Evolutionary conservation across 352 stramenopile species (phyloP).

Genomic region (Globisporangium spiculum): DNA sequence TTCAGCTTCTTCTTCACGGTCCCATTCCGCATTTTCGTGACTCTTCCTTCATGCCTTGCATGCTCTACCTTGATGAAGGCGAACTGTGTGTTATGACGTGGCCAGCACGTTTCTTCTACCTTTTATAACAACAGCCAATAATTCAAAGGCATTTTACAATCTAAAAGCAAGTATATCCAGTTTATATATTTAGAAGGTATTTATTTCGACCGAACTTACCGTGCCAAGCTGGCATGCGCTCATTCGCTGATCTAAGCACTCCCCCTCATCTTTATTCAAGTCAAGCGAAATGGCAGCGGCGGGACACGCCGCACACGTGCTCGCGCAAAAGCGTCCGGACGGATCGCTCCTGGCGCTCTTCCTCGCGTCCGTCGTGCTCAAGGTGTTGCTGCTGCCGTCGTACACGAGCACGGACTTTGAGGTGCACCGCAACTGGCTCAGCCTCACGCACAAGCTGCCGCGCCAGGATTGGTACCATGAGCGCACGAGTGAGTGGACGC

Average conservation of each 20-base stretch:
- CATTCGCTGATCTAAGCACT: slow-evolving; percentile 8
- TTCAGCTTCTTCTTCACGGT: not conserved
- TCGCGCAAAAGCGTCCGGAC: slow-evolving; percentile 29
- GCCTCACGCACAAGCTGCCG: slow-evolving; percentile 90
- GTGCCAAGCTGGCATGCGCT: not conserved
- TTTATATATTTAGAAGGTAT: not conserved
- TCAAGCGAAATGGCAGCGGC: not conserved
- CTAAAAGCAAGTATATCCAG: too few relatives aligned
- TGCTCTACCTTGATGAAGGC: not conserved
- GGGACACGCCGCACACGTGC: slow-evolving; percentile 7
- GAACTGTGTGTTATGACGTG: not conserved
- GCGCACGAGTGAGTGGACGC: slow-evolving; percentile 93
- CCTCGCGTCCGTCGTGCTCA: slow-evolving; percentile 56
- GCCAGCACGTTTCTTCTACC: not conserved
- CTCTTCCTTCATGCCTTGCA: not conserved
- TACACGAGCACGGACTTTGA: slow-evolving; percentile 98
- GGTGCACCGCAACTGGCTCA: slow-evolving; percentile 98
- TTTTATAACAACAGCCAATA: not conserved
- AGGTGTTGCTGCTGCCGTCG: slow-evolving; percentile 89
- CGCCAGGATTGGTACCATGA: slow-evolving; percentile 95
- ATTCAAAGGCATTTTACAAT: not conserved
- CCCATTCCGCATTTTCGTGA: not conserved
- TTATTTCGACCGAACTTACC: not conserved
- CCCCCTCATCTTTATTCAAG: not conserved
- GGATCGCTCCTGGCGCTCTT: slow-evolving; percentile 46